Conservation (phyloP, 352 stramenopile genomes). For the Pythium oligandrum region DNA sequence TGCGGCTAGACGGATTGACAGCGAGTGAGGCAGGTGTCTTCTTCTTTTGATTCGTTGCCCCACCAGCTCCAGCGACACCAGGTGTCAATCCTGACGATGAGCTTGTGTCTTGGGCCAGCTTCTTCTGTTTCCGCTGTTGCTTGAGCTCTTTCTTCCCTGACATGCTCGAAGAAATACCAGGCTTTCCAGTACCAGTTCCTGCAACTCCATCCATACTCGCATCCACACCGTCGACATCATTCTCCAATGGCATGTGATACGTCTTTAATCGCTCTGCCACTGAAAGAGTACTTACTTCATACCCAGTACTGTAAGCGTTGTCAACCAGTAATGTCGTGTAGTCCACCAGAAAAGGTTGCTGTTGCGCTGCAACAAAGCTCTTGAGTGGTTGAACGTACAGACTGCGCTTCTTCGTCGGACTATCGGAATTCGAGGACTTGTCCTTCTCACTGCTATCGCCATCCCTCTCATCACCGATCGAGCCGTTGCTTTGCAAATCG, state of each 20-base stretch:
- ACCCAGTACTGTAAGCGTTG: slow-evolving; percentile 79
- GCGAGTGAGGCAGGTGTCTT: slow-evolving; percentile 11
- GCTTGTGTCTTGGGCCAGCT: slow-evolving; percentile 35
- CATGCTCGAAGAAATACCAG: slow-evolving; percentile 5
- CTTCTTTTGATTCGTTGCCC: slow-evolving; percentile 16
- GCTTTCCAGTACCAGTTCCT: slow-evolving; percentile 12
- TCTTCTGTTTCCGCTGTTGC: slow-evolving; percentile 66
- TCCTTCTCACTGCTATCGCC: background rate
- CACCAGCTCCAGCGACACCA: slow-evolving; percentile 4
- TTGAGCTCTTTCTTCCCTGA: slow-evolving; percentile 72
- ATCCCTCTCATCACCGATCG: no score
- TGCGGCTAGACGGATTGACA: slow-evolving; percentile 9
- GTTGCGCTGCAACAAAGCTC: slow-evolving; percentile 58
- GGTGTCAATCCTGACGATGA: slow-evolving; percentile 4
- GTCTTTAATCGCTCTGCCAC: slow-evolving; percentile 59
- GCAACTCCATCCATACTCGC: background rate
- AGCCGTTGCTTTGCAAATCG: no score
- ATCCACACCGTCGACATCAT: slow-evolving; percentile 1
- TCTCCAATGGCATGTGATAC: slow-evolving; percentile 27
- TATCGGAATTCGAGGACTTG: slow-evolving; percentile 17
- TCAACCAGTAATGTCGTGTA: slow-evolving; percentile 65
- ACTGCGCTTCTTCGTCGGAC: slow-evolving; percentile 1
- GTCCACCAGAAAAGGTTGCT: slow-evolving; percentile 79
- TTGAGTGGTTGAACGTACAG: slow-evolving; percentile 59
- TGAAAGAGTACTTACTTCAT: slow-evolving; percentile 59